Evolutionary conservation across 805 yeast genomes (phyloP), one percentile per base, ranked within the genome.

Genomic region (Vanderwaltozyma verrucispora): DNA sequence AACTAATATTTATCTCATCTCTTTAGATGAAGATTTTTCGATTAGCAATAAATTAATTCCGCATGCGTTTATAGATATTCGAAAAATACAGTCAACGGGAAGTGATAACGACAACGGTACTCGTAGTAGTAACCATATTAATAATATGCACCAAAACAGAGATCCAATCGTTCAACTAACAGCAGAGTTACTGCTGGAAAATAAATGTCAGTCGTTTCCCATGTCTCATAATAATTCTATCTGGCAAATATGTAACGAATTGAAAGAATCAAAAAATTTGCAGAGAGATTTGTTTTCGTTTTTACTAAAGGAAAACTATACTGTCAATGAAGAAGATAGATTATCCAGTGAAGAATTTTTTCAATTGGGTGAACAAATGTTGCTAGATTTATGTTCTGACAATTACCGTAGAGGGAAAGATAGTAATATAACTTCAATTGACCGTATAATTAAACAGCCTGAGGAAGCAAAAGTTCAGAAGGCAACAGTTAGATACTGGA

Each of bases 401-500:
- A 3, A 14, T 30, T 15, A 8, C 4, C 6, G 5, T 3, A 21
- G 10, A 9, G 10, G 11, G 9, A 14, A 10, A 27, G 15, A 10
- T 5, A 33, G 5, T 13, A 19, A 11, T 19, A 11, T n/a, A 3
- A 23, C 5, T 21, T 16, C 28, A 7, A 12, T 17, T 3, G 4
- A 21, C 15, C 5, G 6, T 8, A 20, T 10, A 16, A 20, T 4
- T n/a, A 30, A 25, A 18, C 16, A 28, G 19, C 5, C 5, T 10
- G 31, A 19, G 8, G 28, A 9, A 11, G 19, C 7, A 12, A 12
- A 17, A 14, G 17, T 16, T 24, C 15, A 21, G 9, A 30, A 34
- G 9, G 19, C 33, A 9, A 20, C 39, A 8, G 37, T 48, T 4
- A 41, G 60, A 23, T 57, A 57, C 33, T 57, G 62, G 62, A 57